Evolutionary conservation across 2,329 filamentous ascomycete species (phyloP).

Genomic region (Hansfordia pulvinata): DNA sequence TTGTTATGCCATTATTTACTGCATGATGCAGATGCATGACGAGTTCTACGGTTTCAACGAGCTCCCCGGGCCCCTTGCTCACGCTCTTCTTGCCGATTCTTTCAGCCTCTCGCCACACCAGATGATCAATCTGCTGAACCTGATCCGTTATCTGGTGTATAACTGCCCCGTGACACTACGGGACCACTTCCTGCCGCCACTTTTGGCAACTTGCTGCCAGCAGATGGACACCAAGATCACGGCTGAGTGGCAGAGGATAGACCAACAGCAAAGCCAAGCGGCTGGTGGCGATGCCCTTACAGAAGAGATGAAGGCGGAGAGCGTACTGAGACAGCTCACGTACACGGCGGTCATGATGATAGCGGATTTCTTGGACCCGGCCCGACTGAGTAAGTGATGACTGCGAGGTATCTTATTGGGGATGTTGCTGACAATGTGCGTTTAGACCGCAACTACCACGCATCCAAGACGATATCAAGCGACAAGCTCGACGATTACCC

Average conservation of each 20-base stretch:
- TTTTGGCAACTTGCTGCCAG: conserved; percentile 69
- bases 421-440: neutral
- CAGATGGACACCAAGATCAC: conserved; percentile 83
- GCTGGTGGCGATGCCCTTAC: conserved; percentile 67
- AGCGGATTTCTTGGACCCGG: conserved; percentile 73
- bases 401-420: neutral
- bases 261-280: conserved; percentile 44
- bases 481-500: conserved; percentile 32
- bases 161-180: conserved; percentile 75
- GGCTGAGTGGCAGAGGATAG: conserved; percentile 72
- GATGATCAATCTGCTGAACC: conserved; percentile 80
- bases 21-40: conserved; percentile 74
- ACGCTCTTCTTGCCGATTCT: conserved; percentile 73
- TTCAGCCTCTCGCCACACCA: conserved; percentile 81
- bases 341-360: conserved; percentile 89
- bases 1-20: conserved; percentile 87
- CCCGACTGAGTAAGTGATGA: conserved; percentile 40
- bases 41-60: conserved; percentile 86
- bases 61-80: conserved; percentile 68
- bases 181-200: conserved; percentile 68
- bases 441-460: conserved; percentile 15
- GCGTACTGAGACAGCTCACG: conserved; percentile 82
- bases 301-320: conserved; percentile 97
- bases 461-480: too few species aligned
- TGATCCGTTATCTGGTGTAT: conserved; percentile 80